Evolutionary conservation across 495 filamentous ascomycete genomes (phyloP).

Genomic region (Xylaria venustula): DNA sequence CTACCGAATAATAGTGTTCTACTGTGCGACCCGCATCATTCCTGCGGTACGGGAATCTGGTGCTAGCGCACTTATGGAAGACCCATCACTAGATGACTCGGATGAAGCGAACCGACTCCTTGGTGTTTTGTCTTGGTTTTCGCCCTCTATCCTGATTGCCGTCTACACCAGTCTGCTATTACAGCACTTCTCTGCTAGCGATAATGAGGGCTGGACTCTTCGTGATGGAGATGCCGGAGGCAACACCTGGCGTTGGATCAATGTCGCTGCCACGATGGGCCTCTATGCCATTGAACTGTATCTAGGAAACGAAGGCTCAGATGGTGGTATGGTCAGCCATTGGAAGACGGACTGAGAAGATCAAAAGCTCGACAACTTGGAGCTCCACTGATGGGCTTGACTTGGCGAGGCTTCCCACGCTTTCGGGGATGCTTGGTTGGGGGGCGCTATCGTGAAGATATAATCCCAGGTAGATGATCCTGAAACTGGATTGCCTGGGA

Average conservation of each 20-base stretch:
- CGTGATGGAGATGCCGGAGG: slow-evolving; percentile 76
- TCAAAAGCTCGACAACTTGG: not conserved
- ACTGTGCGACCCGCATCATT: slow-evolving; percentile 93
- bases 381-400: not conserved
- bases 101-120: slow-evolving; percentile 78
- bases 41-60: slow-evolving; percentile 86
- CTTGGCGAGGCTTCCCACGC: too few relatives aligned
- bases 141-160: slow-evolving; percentile 85
- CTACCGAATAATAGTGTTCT: slow-evolving; percentile 91
- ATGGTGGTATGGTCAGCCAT: slow-evolving; percentile 67
- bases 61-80: slow-evolving; percentile 75
- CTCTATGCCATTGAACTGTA: slow-evolving; percentile 87
- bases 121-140: slow-evolving; percentile 85
- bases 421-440: not conserved
- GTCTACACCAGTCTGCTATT: slow-evolving; percentile 96
- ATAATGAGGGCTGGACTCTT: slow-evolving; percentile 75
- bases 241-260: slow-evolving; percentile 91
- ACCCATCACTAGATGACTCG: slow-evolving; percentile 77
- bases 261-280: slow-evolving; percentile 80
- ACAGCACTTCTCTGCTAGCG: slow-evolving; percentile 83
- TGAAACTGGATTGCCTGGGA: slow-evolving; percentile 16
- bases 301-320: slow-evolving; percentile 73
- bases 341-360: slow-evolving; percentile 84
- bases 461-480: not conserved
- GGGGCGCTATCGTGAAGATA: not conserved